Percentiles rank a stretch among this genome's conserved stretches.
phyloP scores from a whole-genome alignment of 2,329 filamentous ascomycete species.

The Septoria petroselini region DNA sequence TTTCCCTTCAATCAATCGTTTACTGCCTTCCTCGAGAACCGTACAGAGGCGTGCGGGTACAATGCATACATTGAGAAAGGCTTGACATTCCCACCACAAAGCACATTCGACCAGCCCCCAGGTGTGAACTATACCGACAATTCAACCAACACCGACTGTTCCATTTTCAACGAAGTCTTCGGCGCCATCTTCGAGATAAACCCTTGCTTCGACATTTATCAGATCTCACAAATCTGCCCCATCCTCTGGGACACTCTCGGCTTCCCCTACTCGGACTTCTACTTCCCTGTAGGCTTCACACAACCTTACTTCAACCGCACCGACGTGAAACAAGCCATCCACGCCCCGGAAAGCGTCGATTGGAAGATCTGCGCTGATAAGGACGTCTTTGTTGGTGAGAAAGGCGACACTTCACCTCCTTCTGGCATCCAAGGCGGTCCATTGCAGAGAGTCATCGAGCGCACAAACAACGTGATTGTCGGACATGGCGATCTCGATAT shows the following conservation, averaged over 20 bases:
- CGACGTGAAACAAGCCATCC: conserved; percentile 51
- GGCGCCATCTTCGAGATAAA: conserved; percentile 30
- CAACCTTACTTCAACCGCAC: conserved; percentile 51
- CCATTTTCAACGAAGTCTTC: conserved; percentile 9
- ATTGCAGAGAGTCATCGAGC: conserved; percentile 32
- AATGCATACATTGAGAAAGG: conserved; percentile 51
- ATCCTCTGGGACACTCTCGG: conserved; percentile 20
- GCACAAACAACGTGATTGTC: conserved; percentile 37
- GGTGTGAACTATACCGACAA: conserved; percentile 25
- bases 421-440: conserved; percentile 22
- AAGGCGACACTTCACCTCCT: conserved; percentile 20
- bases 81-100: conserved; percentile 39
- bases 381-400: conserved; percentile 19
- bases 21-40: conserved; percentile 37
- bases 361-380: conserved; percentile 35
- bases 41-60: conserved; percentile 40
- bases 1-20: conserved; percentile 48
- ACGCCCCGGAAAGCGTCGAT: conserved; percentile 38
- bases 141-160: conserved; percentile 33
- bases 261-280: conserved; percentile 10
- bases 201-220: conserved; percentile 38
- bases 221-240: conserved; percentile 34
- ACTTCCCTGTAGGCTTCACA: no score
- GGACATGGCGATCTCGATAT: conserved; percentile 46
- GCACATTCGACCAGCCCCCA: no score